Evolutionary conservation across 257 asterid species (phyloP).

Genomic region (Solanum microdontum): DNA sequence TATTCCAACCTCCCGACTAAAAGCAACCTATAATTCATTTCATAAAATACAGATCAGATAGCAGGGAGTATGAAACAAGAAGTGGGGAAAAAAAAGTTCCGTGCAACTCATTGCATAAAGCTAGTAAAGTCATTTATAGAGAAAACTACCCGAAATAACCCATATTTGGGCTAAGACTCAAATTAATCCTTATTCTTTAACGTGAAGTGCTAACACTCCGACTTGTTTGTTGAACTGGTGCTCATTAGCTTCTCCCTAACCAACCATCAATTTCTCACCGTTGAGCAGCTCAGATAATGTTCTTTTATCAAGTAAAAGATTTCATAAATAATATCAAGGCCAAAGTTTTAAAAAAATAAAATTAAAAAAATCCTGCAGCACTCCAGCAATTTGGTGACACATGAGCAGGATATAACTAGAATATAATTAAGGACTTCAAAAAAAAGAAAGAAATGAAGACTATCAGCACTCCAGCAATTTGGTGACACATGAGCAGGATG

Average conservation of each 20-base stretch:
- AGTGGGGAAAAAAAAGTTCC: background rate
- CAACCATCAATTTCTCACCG: background rate
- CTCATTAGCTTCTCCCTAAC: background rate
- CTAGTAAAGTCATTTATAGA: background rate
- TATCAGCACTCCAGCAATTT: background rate
- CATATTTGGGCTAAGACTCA: background rate
- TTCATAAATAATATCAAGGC: background rate
- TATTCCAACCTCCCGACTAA: conserved; percentile 47
- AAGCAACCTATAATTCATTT: conserved; percentile 58
- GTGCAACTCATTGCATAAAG: background rate
- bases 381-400: background rate
- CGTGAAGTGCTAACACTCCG: background rate
- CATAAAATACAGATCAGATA: background rate
- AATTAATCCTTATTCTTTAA: background rate
- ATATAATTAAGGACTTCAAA: background rate
- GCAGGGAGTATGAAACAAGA: background rate
- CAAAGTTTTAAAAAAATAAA: background rate
- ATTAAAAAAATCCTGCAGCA: background rate
- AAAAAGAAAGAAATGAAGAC: background rate
- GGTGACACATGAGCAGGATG: background rate
- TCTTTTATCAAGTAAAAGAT: background rate
- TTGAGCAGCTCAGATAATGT: background rate
- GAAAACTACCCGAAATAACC: background rate
- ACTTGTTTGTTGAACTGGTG: background rate
- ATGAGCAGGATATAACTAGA: background rate